Percentiles rank a stretch among this genome's conserved stretches.
These are phyloP conservation scores for Trichoderma atroviride DNA, from an alignment of 2,329 filamentous ascomycete genomes.

Conservation along the genomic window DNA sequence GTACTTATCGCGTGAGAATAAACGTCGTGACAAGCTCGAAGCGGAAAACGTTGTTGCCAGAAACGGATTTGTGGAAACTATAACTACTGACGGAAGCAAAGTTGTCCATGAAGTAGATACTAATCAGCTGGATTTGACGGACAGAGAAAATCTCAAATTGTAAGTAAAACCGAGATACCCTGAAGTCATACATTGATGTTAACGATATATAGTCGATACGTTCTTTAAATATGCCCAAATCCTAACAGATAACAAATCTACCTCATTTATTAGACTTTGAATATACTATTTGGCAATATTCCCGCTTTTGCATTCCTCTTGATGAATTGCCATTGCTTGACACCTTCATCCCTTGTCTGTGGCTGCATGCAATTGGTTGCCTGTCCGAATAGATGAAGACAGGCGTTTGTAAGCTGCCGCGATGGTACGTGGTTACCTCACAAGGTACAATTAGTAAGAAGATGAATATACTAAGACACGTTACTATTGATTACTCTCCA, in stretches of 20 bases:
- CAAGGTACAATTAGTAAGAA: background rate
- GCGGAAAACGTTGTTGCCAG: background rate
- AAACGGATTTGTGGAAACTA: constrained; percentile 24
- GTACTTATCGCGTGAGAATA: constrained; percentile 25
- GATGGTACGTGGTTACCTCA: background rate
- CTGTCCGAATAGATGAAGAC: background rate
- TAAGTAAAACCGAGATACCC: background rate
- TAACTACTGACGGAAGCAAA: constrained; percentile 19
- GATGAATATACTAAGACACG: background rate
- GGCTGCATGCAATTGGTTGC: background rate
- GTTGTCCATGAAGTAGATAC: constrained; percentile 21
- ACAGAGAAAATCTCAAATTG: constrained; percentile 29
- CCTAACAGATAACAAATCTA: background rate
- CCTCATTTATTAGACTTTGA: background rate
- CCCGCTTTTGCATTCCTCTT: background rate
- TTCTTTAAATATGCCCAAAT: background rate
- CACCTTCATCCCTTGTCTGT: background rate
- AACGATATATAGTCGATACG: constrained; percentile 3
- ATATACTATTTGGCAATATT: background rate
- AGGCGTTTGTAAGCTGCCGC: background rate
- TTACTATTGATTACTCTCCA: background rate
- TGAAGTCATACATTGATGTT: background rate
- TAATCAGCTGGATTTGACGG: constrained; percentile 29
- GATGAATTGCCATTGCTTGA: background rate
- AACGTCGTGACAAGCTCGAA: constrained; percentile 26